phyloP scores from a whole-genome alignment of 2,329 filamentous ascomycete genomes.

The Trichoderma simmonsii region DNA sequence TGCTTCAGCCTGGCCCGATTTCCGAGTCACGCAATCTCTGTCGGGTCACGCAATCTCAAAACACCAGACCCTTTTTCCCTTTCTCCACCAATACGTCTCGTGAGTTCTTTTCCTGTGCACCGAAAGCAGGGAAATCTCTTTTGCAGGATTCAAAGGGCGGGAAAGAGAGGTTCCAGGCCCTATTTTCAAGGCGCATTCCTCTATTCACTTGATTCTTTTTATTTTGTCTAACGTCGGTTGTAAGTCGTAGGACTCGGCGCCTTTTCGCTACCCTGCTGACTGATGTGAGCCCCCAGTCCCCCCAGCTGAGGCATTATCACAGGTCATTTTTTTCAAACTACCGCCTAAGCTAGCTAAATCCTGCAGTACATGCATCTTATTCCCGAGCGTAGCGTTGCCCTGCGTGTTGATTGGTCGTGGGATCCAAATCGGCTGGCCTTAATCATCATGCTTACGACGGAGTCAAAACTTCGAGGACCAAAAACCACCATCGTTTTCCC shows the following conservation, averaged over 20 bases:
- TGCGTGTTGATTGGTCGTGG: neutral
- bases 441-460: neutral
- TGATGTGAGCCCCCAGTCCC: neutral
- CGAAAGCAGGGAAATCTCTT: neutral
- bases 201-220: neutral
- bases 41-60: slow-evolving; percentile 13
- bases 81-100: slow-evolving; percentile 7
- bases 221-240: neutral
- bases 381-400: neutral
- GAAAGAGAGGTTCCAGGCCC: neutral
- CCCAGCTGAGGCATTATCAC: neutral
- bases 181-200: neutral
- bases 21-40: slow-evolving; percentile 13
- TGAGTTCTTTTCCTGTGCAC: neutral
- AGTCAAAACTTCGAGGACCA: neutral
- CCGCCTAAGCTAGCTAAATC: neutral
- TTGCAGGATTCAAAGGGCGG: neutral
- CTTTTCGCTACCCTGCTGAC: neutral
- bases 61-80: neutral
- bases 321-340: neutral
- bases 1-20: neutral
- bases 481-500: neutral
- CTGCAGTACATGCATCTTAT: neutral
- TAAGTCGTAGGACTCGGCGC: neutral
- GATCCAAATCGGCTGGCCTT: neutral